Percentiles rank a stretch among this genome's conserved stretches.
These are phyloP conservation scores for Theileria orientalis DNA, from an alignment of 169 alveolate species.

Conservation along the genomic window DNA sequence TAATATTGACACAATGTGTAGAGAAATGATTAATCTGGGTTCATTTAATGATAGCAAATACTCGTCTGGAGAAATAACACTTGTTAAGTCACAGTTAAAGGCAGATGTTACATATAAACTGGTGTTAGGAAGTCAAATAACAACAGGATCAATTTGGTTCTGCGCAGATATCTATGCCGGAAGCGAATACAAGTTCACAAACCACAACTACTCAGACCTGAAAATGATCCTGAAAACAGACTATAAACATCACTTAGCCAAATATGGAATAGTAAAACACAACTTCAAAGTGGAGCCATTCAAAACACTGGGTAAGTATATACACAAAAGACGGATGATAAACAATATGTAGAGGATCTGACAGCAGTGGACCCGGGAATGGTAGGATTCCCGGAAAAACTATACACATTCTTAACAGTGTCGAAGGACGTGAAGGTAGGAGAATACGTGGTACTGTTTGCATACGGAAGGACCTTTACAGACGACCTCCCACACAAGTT, in stretches of 20 bases:
- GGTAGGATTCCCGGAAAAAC: conserved; percentile 17
- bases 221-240: conserved; percentile 29
- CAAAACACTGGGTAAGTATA: neutral
- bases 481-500: conserved; percentile 1
- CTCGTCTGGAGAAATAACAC: conserved; percentile 14
- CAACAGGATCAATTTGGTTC: conserved; percentile 59
- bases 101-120: conserved; percentile 5
- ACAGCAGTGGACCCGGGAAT: neutral
- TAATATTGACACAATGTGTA: neutral
- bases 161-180: conserved; percentile 23
- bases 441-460: conserved; percentile 36
- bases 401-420: conserved; percentile 19
- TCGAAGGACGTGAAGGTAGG: conserved; percentile 20
- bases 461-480: conserved; percentile 50
- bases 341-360: neutral
- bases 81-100: conserved; percentile 20
- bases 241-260: neutral
- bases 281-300: conserved; percentile 11
- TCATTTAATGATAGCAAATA: neutral
- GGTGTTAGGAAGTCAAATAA: conserved; percentile 38
- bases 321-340: neutral
- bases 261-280: conserved; percentile 26
- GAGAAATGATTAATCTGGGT: conserved; percentile 8
- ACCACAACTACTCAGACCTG: neutral
- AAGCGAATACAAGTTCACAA: neutral